Base-by-base conservation (phyloP, 805 yeast genomes). In the Lipomyces japonicus region DNA sequence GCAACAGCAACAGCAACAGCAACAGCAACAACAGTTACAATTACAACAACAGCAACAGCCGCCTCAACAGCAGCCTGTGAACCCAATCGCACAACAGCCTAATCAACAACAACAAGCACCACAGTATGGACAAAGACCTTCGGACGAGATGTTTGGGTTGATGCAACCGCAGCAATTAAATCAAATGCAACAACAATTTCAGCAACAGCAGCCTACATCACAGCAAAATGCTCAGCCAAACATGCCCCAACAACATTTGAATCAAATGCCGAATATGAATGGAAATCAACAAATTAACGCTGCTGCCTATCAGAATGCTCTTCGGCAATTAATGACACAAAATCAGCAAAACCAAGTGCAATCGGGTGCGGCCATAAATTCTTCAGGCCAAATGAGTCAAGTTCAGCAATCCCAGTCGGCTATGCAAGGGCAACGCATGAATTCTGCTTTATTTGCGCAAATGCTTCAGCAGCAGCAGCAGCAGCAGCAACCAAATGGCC, bases 251-350 rank as follows among this genome's bases (percentile, higher is more conserved):
- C 37, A 36, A 26, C 36, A 31, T 19, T 46, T 31, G 31, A 46
- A 34, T n/a, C 37, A 34, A 14, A 18, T 12, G 16, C 37, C 10
- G 37, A 34, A 34, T 14, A 18, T n/a, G 10, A 18, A 6, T 18
- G 16, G 18, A 14, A n/a, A 21, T 39, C 42, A 39, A 25, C 26
- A 39, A 12, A 12, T 42, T 7, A 31, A 42, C 22, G 6, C 23
- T 37, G 35, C 42, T 10, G 46, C 58, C 18, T 54, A 54, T 30
- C 52, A 45, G 39, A 46, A 47, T 22, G 57, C 53, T 3, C 38
- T 54, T 18, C 42, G 56, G 21, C 58, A 54, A 37, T 28, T 48
- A n/a, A 51, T 51, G 53, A 35, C 47, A 7, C 50, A 46, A 36
- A 55, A 52, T 32, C 50, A 36, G 9, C 46, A 32, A 25, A 50